Base-by-base conservation (phyloP, 2,329 filamentous ascomycete species). In the Aspergillus candidus region DNA sequence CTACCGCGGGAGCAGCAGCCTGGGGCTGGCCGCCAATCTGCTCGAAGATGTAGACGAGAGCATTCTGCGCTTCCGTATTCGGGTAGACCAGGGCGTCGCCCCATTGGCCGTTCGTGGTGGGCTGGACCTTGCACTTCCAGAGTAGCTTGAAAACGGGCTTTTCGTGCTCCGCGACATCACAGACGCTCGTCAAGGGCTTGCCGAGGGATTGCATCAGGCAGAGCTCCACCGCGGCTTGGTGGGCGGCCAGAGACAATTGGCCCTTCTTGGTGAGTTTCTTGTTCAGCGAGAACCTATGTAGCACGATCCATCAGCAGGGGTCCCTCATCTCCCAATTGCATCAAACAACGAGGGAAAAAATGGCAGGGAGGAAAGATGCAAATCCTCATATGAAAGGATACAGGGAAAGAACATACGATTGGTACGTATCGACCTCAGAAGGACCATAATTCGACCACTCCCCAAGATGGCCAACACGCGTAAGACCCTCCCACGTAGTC, bases 151-250 rank as follows among this genome's bases (percentile, higher is more conserved):
- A 58, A 29, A 68, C 54, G 11, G 50, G 40, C 17, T 57, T 35
- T 35, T 66, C 53, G 43, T 65, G 59, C 13, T 61, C 53, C 11
- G 54, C 30, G 32, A 66, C 52, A 13, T 65, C 54, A 48, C 62
- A 67, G n/a, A 68, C 52, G 35, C 61, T 54, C 11, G 57, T 50
- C 41, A 63, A 54, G 11, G 56, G 61, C 50, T 63, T 69, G 36
- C 68, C 71, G 41, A 69, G 64, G 51, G 68, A 58, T 47, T 66
- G 66, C 58, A 79, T 60, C 3, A 76, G 62, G 47, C 74, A 72
- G 4, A 79, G 62, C 56, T 84, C 79, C 4, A 82, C 72, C 10
- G 77, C 65, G 4, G 79, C 73, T 48, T 77, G 72, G 49, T 78
- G 76, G 33, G 82, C 69, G 29, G 73, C 68, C 35, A 57, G 62